A percentile compares a stretch with the other conserved stretches of the same genome.
phyloP scores from a whole-genome alignment of 345 rosid genomes.

The Arabidopsis arenosa region DNA sequence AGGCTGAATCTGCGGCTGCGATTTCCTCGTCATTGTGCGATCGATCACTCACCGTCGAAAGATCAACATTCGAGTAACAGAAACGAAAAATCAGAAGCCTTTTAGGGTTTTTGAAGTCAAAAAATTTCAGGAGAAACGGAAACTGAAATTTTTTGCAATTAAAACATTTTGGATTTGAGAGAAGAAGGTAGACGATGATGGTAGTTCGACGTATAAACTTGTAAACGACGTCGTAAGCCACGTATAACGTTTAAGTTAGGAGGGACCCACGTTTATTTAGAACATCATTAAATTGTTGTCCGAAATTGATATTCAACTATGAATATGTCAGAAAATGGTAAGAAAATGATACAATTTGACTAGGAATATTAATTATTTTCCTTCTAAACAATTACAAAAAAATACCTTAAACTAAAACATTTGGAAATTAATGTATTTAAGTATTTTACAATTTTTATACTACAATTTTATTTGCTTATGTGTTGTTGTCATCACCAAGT shows the following conservation, averaged over 20 bases:
- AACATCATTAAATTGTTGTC: neutral
- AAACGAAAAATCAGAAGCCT: no score
- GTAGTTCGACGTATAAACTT: neutral
- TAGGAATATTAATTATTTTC: neutral
- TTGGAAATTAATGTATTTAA: no score
- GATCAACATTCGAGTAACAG: constrained; percentile 27
- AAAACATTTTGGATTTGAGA: constrained; percentile 10
- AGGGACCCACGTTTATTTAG: neutral
- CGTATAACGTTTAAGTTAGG: neutral
- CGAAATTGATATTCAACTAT: neutral
- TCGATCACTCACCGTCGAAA: constrained; percentile 30
- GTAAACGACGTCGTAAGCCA: constrained; percentile 14
- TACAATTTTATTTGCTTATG: neutral
- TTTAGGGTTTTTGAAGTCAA: constrained; percentile 26
- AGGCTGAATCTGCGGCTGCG: constrained; percentile 37
- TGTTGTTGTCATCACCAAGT: neutral
- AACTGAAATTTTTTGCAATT: constrained; percentile 10
- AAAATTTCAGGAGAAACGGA: constrained; percentile 14
- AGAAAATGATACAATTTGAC: neutral
- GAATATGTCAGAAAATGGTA: neutral
- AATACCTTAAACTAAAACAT: no score
- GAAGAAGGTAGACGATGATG: constrained; percentile 19
- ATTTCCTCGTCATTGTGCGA: constrained; percentile 58
- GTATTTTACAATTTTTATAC: no score
- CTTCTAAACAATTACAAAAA: neutral